Evolutionary conservation across 2,329 filamentous ascomycete species (phyloP), one percentile per base, ranked within the genome.

Genomic region (Fusarium irregulare): DNA sequence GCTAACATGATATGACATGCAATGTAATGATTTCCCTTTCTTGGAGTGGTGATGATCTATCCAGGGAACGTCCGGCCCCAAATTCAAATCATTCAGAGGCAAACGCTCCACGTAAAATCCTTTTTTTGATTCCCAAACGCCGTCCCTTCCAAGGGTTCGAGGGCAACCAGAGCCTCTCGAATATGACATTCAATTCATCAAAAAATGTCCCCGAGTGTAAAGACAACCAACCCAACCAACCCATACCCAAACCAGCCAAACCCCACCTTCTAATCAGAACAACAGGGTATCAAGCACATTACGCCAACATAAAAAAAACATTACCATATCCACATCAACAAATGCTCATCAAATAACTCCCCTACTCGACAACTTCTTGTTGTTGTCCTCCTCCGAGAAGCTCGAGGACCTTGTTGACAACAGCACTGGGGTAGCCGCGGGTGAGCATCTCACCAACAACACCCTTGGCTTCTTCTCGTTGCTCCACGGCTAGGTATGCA

Each of bases 361-460:
- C 53, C 66, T 64, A 80, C 56, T 77, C 75, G 18, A 56, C 41
- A 45, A 76, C 78, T 58, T 83, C 82, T 60, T 85, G 49, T n/a
- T 51, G 83, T 28, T 53, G 83, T 28, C 81, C 80, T 63, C 87
- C 88, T 45, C 91, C 91, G 41, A 99, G 89, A 56, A 99, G 87
- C 81, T 98, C 96, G 44, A 96, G 86, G 66, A 98, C 94, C 86
- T 98, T 98, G 82, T 92, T 93, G 46, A 94, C 92, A 16, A 99
- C 96, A 7, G 96, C 95, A 68, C 89, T 89, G 48, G 96, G 96
- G 77, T 98, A 99, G 41, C 94, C 94, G 60, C 96, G 89, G 48
- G 89, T 90, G 37, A 98, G 85, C 88, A 98, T 98, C 85, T 99
- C 96, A 58, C 91, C 87, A 25, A 97, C 94, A 16, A 97, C 91